Conservation (phyloP, 257 asterid species). For the Rubia yunnanensis region DNA sequence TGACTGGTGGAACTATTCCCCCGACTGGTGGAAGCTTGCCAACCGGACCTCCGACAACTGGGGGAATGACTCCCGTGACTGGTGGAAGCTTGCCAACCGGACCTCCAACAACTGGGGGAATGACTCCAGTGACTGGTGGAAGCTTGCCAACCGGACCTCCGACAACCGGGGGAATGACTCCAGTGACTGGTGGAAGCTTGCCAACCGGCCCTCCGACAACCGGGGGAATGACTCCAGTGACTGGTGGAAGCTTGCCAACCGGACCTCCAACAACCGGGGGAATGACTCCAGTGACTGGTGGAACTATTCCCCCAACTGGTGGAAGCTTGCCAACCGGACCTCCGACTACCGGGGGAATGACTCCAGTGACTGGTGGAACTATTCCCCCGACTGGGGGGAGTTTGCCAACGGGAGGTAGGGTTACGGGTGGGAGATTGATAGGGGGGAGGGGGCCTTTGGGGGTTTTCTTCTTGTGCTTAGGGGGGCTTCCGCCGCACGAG, state of each 20-base stretch:
- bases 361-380: conserved; percentile 10
- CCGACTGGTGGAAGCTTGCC: conserved; percentile 2
- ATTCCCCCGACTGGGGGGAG: conserved; percentile 8
- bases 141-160: background rate
- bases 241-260: background rate
- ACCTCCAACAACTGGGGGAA: no score
- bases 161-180: background rate
- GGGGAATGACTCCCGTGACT: no score
- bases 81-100: background rate
- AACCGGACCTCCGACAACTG: background rate
- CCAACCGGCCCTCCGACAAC: conserved; percentile 10
- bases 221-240: background rate
- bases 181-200: background rate
- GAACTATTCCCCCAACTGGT: conserved; percentile 6
- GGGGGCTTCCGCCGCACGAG: conserved; percentile 20
- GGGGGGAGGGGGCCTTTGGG: conserved; percentile 16
- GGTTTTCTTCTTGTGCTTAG: conserved; percentile 9
- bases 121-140: background rate
- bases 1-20: conserved; percentile 3
- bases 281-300: conserved; percentile 10
- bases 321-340: background rate
- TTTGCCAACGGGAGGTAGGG: conserved; percentile 16
- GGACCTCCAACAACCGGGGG: conserved; percentile 21
- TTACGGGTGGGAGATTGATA: conserved; percentile 12
- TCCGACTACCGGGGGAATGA: background rate